Evolutionary conservation across 2,329 filamentous ascomycete genomes (phyloP).

Genomic region (Huntiella bhutanensis): DNA sequence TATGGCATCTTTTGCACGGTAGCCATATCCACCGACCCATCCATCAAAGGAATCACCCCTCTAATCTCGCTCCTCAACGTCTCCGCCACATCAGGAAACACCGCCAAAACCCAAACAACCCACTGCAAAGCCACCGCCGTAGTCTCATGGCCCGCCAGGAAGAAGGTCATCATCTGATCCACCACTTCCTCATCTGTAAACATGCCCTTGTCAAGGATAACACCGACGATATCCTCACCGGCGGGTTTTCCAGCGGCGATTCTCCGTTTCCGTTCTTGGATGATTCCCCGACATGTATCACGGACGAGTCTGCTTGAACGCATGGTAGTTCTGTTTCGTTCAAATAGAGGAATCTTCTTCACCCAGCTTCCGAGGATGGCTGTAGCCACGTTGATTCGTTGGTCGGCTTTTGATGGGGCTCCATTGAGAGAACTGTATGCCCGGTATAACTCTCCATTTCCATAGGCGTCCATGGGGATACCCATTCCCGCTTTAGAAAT

Average conservation of each 20-base stretch:
- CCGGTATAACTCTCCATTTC: constrained; percentile 38
- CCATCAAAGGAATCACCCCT: constrained; percentile 30
- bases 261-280: constrained; percentile 47
- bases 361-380: constrained; percentile 46
- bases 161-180: constrained; percentile 56
- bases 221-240: constrained; percentile 54
- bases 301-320: constrained; percentile 17
- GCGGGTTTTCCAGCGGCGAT: constrained; percentile 21
- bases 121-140: background rate
- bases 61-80: constrained; percentile 51
- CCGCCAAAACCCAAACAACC: background rate
- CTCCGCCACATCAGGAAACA: constrained; percentile 43
- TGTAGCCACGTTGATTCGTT: constrained; percentile 36
- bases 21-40: background rate
- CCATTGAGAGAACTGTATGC: constrained; percentile 37
- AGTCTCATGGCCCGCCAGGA: background rate
- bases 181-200: constrained; percentile 67
- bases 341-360: constrained; percentile 39
- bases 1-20: constrained; percentile 61
- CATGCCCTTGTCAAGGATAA: constrained; percentile 55
- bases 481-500: constrained; percentile 56
- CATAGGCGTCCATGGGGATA: constrained; percentile 48
- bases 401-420: constrained; percentile 29
- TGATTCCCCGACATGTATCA: constrained; percentile 23
- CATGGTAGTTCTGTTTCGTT: constrained; percentile 48